A percentile compares a stretch with the other conserved stretches of the same genome.
Evolutionary conservation across 345 rosid species (phyloP).

Genomic region (Euphorbia tirucalli): DNA sequence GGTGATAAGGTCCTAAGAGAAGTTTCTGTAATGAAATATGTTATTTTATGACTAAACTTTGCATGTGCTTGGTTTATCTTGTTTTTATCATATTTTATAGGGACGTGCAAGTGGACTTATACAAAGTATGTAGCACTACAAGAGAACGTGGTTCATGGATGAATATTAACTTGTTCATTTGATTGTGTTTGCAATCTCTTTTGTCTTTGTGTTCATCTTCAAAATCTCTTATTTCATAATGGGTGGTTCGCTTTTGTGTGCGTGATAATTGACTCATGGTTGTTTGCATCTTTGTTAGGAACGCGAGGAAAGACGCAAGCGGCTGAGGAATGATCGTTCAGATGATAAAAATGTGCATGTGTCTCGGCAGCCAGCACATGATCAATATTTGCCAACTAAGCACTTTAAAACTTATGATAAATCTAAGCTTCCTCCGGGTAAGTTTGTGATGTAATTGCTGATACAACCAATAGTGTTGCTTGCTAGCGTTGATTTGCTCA

Average conservation of each 20-base stretch:
- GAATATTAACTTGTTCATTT: not conserved
- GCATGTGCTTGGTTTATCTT: too few species aligned
- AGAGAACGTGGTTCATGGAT: not conserved
- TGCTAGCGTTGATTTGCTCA: not conserved
- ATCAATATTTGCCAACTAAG: conserved; percentile 46
- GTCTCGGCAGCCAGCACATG: conserved; percentile 51
- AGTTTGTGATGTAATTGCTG: conserved; percentile 15
- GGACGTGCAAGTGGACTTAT: not conserved
- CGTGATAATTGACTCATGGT: not conserved
- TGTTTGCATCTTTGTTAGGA: conserved; percentile 49
- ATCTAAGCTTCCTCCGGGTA: conserved; percentile 86
- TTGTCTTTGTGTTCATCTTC: not conserved
- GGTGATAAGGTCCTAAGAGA: not conserved
- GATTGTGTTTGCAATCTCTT: not conserved
- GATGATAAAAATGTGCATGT: conserved; percentile 52
- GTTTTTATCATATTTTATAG: not conserved
- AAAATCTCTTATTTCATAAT: not conserved
- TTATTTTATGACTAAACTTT: not conserved
- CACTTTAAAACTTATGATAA: conserved; percentile 54
- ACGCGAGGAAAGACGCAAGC: conserved; percentile 89
- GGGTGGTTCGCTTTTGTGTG: not conserved
- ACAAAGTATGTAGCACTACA: not conserved
- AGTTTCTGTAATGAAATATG: not conserved
- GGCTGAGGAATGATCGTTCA: conserved; percentile 57
- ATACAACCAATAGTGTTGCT: not conserved